Evolutionary conservation across 108 stramenopile genomes (phyloP).

Genomic region (Ochromonas danica): DNA sequence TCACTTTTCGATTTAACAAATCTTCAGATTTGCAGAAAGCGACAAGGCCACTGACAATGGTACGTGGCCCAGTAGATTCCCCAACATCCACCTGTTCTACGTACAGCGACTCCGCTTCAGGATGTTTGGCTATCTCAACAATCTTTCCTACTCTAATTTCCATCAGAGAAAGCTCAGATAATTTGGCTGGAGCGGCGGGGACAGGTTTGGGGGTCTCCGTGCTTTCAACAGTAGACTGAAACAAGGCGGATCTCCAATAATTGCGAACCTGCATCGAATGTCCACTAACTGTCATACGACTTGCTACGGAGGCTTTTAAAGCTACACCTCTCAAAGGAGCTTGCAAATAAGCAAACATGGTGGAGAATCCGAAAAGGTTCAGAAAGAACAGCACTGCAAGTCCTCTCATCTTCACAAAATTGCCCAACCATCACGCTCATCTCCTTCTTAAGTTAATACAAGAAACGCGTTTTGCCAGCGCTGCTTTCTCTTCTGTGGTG

Average conservation of each 20-base stretch:
- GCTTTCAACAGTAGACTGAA: too few relatives aligned
- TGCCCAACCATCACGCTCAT: too few relatives aligned
- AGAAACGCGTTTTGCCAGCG: too few relatives aligned
- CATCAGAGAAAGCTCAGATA: slow-evolving; percentile 50
- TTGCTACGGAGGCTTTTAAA: neutral
- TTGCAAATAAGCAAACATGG: too few relatives aligned
- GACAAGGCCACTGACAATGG: slow-evolving; percentile 57
- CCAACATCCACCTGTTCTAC: slow-evolving; percentile 58
- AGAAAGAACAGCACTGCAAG: too few relatives aligned
- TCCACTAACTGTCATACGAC: neutral
- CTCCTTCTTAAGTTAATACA: too few relatives aligned
- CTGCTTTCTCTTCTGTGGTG: too few relatives aligned
- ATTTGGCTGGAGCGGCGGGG: slow-evolving; percentile 31
- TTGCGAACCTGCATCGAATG: too few relatives aligned
- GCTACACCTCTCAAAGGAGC: neutral
- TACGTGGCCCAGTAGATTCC: slow-evolving; percentile 46
- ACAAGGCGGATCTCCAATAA: too few relatives aligned
- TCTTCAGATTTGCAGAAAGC: slow-evolving; percentile 46
- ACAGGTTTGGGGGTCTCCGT: too few relatives aligned
- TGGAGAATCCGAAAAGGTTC: too few relatives aligned
- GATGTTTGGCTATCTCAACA: slow-evolving; percentile 51
- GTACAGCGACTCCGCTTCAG: slow-evolving; percentile 55
- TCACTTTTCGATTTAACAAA: slow-evolving; percentile 45
- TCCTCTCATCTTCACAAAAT: too few relatives aligned
- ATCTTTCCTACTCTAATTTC: slow-evolving; percentile 55